Evolutionary conservation across 2,329 filamentous ascomycete species (phyloP).

Genomic region (Monosporascus sp.): DNA sequence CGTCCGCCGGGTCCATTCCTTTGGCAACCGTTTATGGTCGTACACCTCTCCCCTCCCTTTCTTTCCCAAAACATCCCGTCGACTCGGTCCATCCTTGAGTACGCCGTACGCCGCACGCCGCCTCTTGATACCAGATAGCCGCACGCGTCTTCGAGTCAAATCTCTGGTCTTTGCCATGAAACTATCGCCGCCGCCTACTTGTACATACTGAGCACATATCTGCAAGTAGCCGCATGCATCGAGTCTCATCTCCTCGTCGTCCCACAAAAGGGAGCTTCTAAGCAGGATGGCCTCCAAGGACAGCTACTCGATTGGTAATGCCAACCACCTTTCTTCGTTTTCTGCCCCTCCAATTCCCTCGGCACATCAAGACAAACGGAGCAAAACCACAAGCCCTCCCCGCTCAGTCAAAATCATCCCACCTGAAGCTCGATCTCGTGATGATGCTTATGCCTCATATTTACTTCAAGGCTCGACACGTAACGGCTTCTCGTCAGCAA

Average conservation of each 20-base stretch:
- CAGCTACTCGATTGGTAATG: constrained; percentile 29
- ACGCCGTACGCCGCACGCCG: neutral
- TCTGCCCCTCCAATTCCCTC: neutral
- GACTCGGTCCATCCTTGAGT: neutral
- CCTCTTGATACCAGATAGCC: too few relatives aligned
- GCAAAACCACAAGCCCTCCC: constrained; percentile 1
- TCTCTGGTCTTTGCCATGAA: constrained; percentile 14
- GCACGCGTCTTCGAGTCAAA: too few relatives aligned
- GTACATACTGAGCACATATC: constrained; percentile 5
- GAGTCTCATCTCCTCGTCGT: constrained; percentile 1
- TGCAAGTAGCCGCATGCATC: constrained; percentile 11
- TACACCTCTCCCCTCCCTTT: neutral
- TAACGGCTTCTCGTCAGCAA: constrained; percentile 16
- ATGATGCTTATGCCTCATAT: constrained; percentile 18
- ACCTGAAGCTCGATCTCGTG: constrained; percentile 5
- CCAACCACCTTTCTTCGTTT: constrained; percentile 2
- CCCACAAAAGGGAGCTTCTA: constrained; percentile 4
- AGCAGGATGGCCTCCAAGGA: constrained; percentile 28
- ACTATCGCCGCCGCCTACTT: neutral
- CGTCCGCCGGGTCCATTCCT: neutral
- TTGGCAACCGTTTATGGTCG: neutral
- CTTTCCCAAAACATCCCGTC: neutral
- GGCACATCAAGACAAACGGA: constrained; percentile 3
- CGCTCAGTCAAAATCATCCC: constrained; percentile 1
- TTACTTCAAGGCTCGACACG: constrained; percentile 19